Conservation (phyloP, 108 stramenopile genomes). For the Schizochytrium sp. region DNA sequence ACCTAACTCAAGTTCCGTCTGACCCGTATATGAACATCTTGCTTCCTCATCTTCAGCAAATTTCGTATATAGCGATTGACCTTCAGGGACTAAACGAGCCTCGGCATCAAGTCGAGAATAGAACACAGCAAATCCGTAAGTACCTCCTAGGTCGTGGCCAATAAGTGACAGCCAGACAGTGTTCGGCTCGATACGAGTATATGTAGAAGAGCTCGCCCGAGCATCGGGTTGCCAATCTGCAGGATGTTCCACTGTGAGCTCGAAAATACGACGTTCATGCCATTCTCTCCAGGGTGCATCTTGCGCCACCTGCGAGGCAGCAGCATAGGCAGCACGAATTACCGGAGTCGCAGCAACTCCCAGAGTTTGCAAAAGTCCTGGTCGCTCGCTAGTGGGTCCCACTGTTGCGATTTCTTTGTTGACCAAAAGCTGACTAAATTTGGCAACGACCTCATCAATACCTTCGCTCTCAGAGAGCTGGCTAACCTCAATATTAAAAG, state of each 20-base stretch:
- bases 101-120: constrained; percentile 31
- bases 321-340: background rate
- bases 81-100: constrained; percentile 16
- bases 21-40: constrained; percentile 2
- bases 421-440: constrained; percentile 24
- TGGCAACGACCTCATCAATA: constrained; percentile 43
- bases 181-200: background rate
- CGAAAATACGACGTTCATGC: constrained; percentile 43
- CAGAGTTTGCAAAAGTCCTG: background rate
- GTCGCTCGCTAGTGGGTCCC: constrained; percentile 7
- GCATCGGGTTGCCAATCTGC: background rate
- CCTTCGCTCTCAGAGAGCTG: constrained; percentile 43
- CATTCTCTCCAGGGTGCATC: background rate
- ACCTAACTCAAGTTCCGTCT: constrained; percentile 24
- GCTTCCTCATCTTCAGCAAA: background rate
- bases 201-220: background rate
- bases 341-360: background rate
- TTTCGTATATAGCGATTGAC: background rate
- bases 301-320: constrained; percentile 4
- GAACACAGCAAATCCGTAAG: constrained; percentile 3
- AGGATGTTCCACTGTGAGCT: background rate
- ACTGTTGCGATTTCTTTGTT: constrained; percentile 43
- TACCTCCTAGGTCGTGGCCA: background rate
- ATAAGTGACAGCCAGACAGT: background rate
- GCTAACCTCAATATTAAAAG: background rate